Evolutionary conservation across 1,139 yeast species (phyloP), one percentile per base, ranked within the genome.

Genomic region (Blastobotrys malaysiensis): DNA sequence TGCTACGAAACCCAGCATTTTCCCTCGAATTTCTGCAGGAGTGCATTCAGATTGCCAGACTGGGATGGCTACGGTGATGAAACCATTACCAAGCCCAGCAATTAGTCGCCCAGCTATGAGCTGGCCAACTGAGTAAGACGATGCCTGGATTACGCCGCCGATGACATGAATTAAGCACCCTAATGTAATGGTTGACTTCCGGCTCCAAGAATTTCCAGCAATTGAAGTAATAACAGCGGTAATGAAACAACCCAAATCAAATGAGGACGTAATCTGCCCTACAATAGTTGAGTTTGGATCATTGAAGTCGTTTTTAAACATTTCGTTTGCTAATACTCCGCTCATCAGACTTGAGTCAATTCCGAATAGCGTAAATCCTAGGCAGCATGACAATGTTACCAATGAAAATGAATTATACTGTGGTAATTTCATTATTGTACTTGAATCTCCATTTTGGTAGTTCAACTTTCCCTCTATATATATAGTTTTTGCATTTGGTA

Each of bases 81-180:
- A 52, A 1, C 64, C 64, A 31, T 58, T 54, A 11, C 63, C 64
- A 46, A 84, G 59, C 59, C 95, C 95, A 13, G 88, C 80, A 47
- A 86, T 71, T 56, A 84, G 82, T 71, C 95, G 79, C 16, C 91
- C 95, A 57, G 84, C 73, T 48, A 86, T 80, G 56, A 87, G 80
- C 61, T 84, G 90, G 27, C 84, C 86, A 53, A 88, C 84, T 2
- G 83, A 76, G 54, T 80, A 79, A 3, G 97, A 81, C 19, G 84
- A 86, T 55, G 91, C 80, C 72, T 91, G 98, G 60, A 90, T 74
- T 48, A 81, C 26, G 2, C 58, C 59, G 9, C 59, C 59, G 16
- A 56, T 43, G 20, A 52, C 44, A 31, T 49, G 57, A 43, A 55
- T 55, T 2, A 49, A 3, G 43, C 54, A 55, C 14, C 57, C 57